A percentile compares a stretch with the other conserved stretches of the same genome.
phyloP scores from a whole-genome alignment of 805 yeast genomes.

The Yarrowia hollandica region DNA sequence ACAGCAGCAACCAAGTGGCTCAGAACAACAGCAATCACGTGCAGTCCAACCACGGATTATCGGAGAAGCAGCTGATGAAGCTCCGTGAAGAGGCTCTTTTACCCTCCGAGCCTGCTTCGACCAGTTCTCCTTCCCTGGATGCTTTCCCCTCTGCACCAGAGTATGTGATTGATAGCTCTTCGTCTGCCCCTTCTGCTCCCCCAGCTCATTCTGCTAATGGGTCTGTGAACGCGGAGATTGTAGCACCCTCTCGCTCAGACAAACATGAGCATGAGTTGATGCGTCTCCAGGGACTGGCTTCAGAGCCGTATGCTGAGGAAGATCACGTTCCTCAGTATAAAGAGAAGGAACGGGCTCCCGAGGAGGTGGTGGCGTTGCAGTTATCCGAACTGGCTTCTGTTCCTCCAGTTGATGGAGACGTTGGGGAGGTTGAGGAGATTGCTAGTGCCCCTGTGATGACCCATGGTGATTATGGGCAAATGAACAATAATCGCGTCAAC shows the following conservation, averaged over 20 bases:
- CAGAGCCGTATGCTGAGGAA: background rate
- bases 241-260: background rate
- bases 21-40: background rate
- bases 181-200: background rate
- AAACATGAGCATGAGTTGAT: constrained; percentile 4
- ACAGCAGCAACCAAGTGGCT: too few species aligned
- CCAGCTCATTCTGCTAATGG: background rate
- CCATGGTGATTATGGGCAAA: too few species aligned
- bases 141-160: constrained; percentile 20
- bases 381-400: background rate
- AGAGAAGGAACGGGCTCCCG: constrained; percentile 21
- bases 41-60: background rate
- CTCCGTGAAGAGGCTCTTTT: constrained; percentile 58
- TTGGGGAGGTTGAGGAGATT: background rate
- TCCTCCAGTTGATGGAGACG: background rate
- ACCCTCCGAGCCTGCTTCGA: constrained; percentile 55
- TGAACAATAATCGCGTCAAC: too few species aligned
- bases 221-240: too few species aligned
- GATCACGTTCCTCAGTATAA: constrained; percentile 24
- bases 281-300: constrained; percentile 9
- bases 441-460: background rate
- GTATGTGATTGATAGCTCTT: background rate
- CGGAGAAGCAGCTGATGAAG: constrained; percentile 59
- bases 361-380: background rate
- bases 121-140: constrained; percentile 1